Percentiles rank a stretch among this genome's conserved stretches.
Evolutionary conservation across 73 alveolate species (phyloP).

Genomic region (Symbiodinium natans): DNA sequence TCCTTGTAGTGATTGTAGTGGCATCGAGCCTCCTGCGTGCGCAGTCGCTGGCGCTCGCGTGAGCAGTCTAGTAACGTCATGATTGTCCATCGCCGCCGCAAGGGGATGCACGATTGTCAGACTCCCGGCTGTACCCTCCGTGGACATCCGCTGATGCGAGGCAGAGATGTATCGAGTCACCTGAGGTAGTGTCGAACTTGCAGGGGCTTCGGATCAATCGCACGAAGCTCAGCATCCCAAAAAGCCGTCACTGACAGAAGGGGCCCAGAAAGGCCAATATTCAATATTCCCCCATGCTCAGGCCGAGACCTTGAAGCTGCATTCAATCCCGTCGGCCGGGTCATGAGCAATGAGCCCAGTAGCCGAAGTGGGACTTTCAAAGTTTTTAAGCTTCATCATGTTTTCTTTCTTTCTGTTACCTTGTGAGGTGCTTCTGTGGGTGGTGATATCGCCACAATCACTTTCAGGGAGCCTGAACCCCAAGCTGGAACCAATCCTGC

Average conservation of each 20-base stretch:
- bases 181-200: conserved; percentile 65
- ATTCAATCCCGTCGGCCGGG: conserved; percentile 56
- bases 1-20: not conserved
- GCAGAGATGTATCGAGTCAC: no score
- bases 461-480: conserved; percentile 41
- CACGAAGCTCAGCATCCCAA: not conserved
- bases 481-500: not conserved
- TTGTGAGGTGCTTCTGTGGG: conserved; percentile 68
- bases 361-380: not conserved
- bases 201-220: conserved; percentile 83
- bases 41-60: no score
- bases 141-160: no score
- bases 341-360: conserved; percentile 17
- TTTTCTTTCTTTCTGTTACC: not conserved
- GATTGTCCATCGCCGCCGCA: no score
- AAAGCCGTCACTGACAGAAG: not conserved
- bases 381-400: not conserved
- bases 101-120: conserved; percentile 2
- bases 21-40: no score
- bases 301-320: conserved; percentile 90
- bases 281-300: not conserved
- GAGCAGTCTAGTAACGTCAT: no score
- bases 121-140: not conserved
- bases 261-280: not conserved
- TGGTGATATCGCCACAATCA: conserved; percentile 76